Evolutionary conservation across 2,329 filamentous ascomycete species (phyloP).

Genomic region (Cytospora piceicola): DNA sequence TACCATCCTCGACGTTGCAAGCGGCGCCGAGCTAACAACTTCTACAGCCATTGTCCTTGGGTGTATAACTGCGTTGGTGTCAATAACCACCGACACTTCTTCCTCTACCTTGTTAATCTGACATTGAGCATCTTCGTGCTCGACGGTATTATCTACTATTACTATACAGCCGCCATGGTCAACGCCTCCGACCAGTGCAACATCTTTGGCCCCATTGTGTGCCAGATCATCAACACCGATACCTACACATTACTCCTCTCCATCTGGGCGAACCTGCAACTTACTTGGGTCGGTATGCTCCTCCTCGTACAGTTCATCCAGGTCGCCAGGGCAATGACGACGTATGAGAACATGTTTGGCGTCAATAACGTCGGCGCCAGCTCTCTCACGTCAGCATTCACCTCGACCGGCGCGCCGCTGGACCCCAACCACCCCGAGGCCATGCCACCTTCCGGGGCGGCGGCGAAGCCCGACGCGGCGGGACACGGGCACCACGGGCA

Average conservation of each 20-base stretch:
- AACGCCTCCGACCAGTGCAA: conserved; percentile 66
- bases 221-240: conserved; percentile 77
- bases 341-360: conserved; percentile 94
- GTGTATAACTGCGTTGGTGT: conserved; percentile 94
- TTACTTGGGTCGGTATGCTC: conserved; percentile 97
- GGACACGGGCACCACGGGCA: conserved; percentile 45
- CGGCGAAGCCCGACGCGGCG: conserved; percentile 48
- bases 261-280: conserved; percentile 80
- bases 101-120: conserved; percentile 82
- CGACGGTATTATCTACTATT: conserved; percentile 73
- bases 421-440: conserved; percentile 64
- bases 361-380: conserved; percentile 63
- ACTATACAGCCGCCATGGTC: conserved; percentile 64
- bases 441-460: conserved; percentile 55
- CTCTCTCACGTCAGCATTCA: conserved; percentile 72
- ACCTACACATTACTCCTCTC: conserved; percentile 80
- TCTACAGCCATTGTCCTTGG: conserved; percentile 87
- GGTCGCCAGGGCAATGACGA: conserved; percentile 89
- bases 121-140: conserved; percentile 75
- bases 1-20: conserved; percentile 32
- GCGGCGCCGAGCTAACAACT: not conserved
- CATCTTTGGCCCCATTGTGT: conserved; percentile 74
- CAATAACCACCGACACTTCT: conserved; percentile 96
- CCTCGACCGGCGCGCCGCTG: conserved; percentile 76
- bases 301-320: conserved; percentile 92